Evolutionary conservation across 2,329 filamentous ascomycete genomes (phyloP), one percentile per base, ranked within the genome.

Genomic region (Didymella segeticola): DNA sequence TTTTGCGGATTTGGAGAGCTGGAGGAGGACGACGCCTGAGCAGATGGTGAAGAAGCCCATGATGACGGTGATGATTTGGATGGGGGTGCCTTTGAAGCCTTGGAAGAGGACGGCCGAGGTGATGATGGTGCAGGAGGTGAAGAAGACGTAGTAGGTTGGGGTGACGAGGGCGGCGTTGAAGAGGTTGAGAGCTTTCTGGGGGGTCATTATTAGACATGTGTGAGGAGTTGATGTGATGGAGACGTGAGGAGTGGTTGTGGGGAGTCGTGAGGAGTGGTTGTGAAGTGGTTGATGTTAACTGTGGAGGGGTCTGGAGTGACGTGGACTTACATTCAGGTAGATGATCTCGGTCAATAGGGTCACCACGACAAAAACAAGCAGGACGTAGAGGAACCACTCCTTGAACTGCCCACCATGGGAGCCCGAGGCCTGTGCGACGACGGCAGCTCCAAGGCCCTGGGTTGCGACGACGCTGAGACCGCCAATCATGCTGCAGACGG

Each of bases 81-180:
- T 83, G 0, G 85, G 82, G 0, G 90, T 90, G 29, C 93, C 95
- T 70, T 96, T 93, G 83, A 99, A 97, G 7, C 95, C 95, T 59
- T 87, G 88, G 76, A 98, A 98, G 2, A 99, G 80, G 39, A 99
- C 87, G 3, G 93, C 90, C 0, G 93, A 97, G 5, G 93, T 96
- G 63, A 98, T 85, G 62, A 99, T 97, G 17, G 95, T 98, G 5
- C 92, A 89, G 64, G 89, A 96, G 31, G 95, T 99, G 74, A 99
- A 99, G 79, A 96, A 93, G 62, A 99, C 95, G 74, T 99, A 99
- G 78, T 99, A 99, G 2, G 95, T 99, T 0, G 95, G 95, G 0
- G 95, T 99, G 55, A 99, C 95, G 61, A 99, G 84, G 7, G 95
- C 93, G 30, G 95, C 95, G 69, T 99, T 98, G 82, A 93, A 98